These are phyloP conservation scores for Leucocoprinus gongylophorus DNA, from an alignment of 1,284 basidiomycete species.

Conservation along the genomic window DNA sequence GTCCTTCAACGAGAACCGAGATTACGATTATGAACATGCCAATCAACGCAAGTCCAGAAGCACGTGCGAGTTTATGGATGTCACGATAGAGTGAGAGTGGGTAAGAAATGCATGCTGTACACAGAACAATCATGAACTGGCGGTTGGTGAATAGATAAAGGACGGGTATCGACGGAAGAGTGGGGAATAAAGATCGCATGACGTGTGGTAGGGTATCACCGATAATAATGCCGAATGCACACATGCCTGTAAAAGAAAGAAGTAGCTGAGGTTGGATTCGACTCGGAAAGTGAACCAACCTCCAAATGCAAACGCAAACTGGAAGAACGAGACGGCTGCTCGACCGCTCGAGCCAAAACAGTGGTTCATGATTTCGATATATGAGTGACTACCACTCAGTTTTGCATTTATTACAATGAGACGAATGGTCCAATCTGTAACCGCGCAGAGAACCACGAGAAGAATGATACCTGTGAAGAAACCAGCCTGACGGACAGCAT, in stretches of 20 bases:
- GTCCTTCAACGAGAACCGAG: slow-evolving; percentile 83
- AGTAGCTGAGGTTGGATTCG: background rate
- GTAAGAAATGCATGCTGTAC: slow-evolving; percentile 86
- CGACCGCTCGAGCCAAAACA: slow-evolving; percentile 89
- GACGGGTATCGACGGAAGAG: slow-evolving; percentile 60
- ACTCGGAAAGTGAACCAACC: slow-evolving; percentile 36
- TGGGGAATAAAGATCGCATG: slow-evolving; percentile 81
- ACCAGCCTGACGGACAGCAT: slow-evolving; percentile 88
- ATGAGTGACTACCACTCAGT: slow-evolving; percentile 85
- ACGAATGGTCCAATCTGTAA: slow-evolving; percentile 98
- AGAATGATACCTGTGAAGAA: slow-evolving; percentile 84
- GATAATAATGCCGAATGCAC: slow-evolving; percentile 92
- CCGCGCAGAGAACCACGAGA: slow-evolving; percentile 70
- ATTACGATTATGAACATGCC: slow-evolving; percentile 94
- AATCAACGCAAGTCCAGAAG: slow-evolving; percentile 81
- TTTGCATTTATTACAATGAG: slow-evolving; percentile 95
- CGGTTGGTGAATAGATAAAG: slow-evolving; percentile 78
- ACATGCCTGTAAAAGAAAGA: slow-evolving; percentile 61
- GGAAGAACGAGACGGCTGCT: slow-evolving; percentile 94
- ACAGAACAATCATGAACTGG: slow-evolving; percentile 81
- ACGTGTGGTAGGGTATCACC: slow-evolving; percentile 97
- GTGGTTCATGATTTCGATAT: slow-evolving; percentile 94
- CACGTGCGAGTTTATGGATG: slow-evolving; percentile 94
- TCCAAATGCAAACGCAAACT: slow-evolving; percentile 96
- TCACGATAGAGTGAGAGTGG: slow-evolving; percentile 95